Evolutionary conservation across 2,329 filamentous ascomycete species (phyloP).

Genomic region (Penicillium sp.): DNA sequence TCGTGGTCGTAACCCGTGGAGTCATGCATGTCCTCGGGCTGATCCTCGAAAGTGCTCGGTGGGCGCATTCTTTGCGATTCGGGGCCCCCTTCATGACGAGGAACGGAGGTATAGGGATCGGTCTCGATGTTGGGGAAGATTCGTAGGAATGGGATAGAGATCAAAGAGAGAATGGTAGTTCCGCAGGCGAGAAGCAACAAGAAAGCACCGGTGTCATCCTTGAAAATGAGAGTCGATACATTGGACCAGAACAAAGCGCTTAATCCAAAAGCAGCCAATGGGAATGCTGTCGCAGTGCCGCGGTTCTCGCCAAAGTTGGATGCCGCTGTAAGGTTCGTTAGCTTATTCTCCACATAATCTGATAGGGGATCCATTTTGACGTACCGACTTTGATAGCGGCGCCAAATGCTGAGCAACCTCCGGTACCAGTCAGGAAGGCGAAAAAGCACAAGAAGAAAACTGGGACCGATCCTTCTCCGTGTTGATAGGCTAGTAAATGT

Average conservation of each 20-base stretch:
- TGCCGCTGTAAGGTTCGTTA: conserved; percentile 58
- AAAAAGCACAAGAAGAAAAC: conserved; percentile 72
- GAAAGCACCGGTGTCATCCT: conserved; percentile 79
- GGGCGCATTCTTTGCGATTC: conserved; percentile 36
- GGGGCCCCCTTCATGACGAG: conserved; percentile 34
- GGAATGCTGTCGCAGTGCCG: conserved; percentile 92
- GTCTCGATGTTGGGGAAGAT: conserved; percentile 63
- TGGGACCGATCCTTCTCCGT: conserved; percentile 60
- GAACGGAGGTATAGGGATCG: conserved; percentile 46
- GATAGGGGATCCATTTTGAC: conserved; percentile 11
- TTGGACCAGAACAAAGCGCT: conserved; percentile 96
- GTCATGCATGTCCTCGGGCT: conserved; percentile 36
- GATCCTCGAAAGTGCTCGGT: conserved; percentile 26
- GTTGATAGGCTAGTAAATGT: conserved; percentile 64
- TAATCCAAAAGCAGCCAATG: conserved; percentile 86
- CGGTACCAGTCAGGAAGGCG: conserved; percentile 81
- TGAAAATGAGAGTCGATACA: conserved; percentile 73
- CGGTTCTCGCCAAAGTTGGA: conserved; percentile 89
- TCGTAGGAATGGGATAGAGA: conserved; percentile 81
- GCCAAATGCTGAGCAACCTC: conserved; percentile 87
- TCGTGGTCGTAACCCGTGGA: conserved; percentile 32
- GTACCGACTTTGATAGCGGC: conserved; percentile 76
- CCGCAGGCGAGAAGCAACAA: conserved; percentile 77
- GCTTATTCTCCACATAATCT: neutral
- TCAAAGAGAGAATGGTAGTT: conserved; percentile 72